phyloP scores from a whole-genome alignment of 2,329 filamentous ascomycete species.

The Fulvia fulva region DNA sequence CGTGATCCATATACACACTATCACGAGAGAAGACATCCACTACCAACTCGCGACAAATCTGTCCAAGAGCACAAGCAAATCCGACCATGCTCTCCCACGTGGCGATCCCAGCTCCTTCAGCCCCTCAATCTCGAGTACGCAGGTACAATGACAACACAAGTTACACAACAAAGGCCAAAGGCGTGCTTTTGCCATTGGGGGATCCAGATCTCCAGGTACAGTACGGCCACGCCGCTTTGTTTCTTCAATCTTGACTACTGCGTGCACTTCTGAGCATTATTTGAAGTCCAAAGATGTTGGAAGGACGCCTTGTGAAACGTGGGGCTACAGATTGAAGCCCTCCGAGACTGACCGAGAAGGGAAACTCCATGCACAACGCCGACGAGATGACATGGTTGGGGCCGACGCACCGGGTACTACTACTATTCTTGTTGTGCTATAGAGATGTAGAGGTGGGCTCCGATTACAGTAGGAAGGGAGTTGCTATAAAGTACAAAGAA shows the following conservation, averaged over 20 bases:
- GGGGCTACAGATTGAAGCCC: too few species aligned
- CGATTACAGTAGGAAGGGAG: background rate
- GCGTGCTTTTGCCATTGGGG: background rate
- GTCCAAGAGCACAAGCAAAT: background rate
- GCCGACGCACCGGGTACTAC: background rate
- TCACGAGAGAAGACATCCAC: too few species aligned
- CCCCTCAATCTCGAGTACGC: background rate
- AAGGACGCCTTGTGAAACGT: background rate
- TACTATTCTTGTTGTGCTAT: background rate
- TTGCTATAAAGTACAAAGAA: background rate
- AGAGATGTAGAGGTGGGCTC: too few species aligned
- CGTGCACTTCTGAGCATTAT: too few species aligned
- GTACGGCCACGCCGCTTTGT: background rate
- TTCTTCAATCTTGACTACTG: too few species aligned
- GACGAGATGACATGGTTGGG: background rate
- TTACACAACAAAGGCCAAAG: background rate
- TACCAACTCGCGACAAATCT: too few species aligned
- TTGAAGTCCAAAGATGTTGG: too few species aligned
- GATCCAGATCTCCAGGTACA: too few species aligned
- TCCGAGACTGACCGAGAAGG: too few species aligned
- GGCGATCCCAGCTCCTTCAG: background rate
- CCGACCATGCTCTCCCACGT: background rate
- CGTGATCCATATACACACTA: too few species aligned
- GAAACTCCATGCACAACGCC: background rate
- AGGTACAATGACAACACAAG: background rate